These are phyloP conservation scores for Eucalyptus marginata DNA, from an alignment of 345 rosid genomes.

Conservation along the genomic window DNA sequence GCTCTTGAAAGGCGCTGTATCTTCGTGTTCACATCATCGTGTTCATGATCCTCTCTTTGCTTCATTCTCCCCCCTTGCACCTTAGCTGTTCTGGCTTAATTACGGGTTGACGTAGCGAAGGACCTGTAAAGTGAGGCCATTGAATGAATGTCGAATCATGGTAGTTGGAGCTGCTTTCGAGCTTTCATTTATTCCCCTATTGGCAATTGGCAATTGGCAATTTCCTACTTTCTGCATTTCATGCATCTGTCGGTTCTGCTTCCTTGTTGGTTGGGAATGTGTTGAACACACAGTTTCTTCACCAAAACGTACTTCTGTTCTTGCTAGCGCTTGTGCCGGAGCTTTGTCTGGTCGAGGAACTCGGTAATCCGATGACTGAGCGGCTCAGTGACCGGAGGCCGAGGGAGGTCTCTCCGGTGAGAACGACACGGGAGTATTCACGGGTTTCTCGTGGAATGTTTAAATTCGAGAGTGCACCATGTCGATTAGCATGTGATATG, in stretches of 20 bases:
- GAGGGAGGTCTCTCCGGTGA: not conserved
- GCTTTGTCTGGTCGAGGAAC: not conserved
- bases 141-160: not conserved
- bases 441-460: not conserved
- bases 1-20: no score
- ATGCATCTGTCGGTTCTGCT: accelerated
- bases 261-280: not conserved
- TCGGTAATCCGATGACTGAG: not conserved
- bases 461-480: not conserved
- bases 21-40: not conserved
- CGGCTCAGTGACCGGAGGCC: not conserved
- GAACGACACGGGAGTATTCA: not conserved
- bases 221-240: not conserved
- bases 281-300: not conserved
- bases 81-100: not conserved
- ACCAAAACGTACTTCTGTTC: not conserved
- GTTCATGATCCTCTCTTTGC: not conserved
- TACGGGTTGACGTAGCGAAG: not conserved
- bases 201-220: not conserved
- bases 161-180: not conserved
- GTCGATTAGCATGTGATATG: not conserved
- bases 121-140: not conserved
- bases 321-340: not conserved
- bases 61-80: not conserved
- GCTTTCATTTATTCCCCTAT: not conserved